Conservation (phyloP, 345 rosid species). For the Eucalyptus grandis region DNA sequence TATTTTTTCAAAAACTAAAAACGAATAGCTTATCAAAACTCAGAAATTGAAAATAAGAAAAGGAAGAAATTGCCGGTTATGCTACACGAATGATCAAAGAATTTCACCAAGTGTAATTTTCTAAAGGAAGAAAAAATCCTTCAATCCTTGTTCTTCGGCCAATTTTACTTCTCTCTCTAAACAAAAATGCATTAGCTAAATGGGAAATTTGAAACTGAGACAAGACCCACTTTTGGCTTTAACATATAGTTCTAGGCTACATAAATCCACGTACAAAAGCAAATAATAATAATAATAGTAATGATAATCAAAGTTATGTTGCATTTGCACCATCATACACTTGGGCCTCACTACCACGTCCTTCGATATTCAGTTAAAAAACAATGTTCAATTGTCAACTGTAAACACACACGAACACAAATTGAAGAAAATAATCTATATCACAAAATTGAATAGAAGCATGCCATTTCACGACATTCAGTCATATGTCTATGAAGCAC, state of each 20-base stretch:
- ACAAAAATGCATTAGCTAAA: neutral
- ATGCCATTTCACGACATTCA: neutral
- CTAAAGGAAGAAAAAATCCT: neutral
- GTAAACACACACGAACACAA: neutral
- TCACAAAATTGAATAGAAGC: neutral
- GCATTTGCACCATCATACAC: neutral
- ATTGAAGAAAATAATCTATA: neutral
- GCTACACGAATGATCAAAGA: neutral
- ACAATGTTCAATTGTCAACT: neutral
- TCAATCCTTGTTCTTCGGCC: neutral
- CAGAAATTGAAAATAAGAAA: neutral
- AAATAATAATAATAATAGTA: neutral
- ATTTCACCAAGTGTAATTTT: neutral
- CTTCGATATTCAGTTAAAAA: neutral
- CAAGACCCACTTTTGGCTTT: neutral
- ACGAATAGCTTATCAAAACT: neutral
- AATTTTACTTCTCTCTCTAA: neutral
- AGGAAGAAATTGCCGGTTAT: neutral
- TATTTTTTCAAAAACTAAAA: neutral
- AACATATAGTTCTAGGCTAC: neutral
- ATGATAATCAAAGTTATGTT: neutral
- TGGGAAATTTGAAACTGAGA: neutral
- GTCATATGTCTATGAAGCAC: neutral
- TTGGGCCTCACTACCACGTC: neutral
- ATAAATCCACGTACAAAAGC: neutral